Evolutionary conservation across 164 flowering plant genomes (phyloP), one percentile per base, ranked within the genome.

Genomic region (Chimonanthus salicifolius): DNA sequence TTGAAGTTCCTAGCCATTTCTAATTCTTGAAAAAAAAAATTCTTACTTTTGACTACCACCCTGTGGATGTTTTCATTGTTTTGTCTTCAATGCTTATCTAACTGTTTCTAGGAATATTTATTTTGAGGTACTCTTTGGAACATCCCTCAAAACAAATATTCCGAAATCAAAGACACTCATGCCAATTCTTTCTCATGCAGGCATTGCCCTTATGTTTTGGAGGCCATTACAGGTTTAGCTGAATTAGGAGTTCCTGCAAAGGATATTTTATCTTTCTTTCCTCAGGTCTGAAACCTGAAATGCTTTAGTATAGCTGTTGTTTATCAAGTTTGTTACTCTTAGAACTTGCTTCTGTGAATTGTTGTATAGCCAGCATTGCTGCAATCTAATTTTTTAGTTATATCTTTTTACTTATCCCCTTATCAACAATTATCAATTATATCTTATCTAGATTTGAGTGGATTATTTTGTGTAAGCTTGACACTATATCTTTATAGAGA

Each of bases 191-290:
- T 72, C 81, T 63, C 66, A 63, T 74, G 71, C 85, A 95, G 99
- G 88, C 85, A 87, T 69, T 91, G 96, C 77, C 96, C 98, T 66
- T 93, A 83, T 73, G 79, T 88, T 54, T 74, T 95, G 73, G 99
- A 95, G 84, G 98, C 99, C 65, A 85, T 95, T 68, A 81, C 69
- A 74, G 96, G 93, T 72, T 88, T 95, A 78, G 96, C 99, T 60
- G 98, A 95, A 72, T 74, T 95, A 58, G 98, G 98, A 65, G 90
- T 82, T 85, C 60, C 89, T 48, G 86, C 97, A 60, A 95, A 90
- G 85, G 98, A 95, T 74, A 95, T 95, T 62, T 74, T 87, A 74
- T 90, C 96, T 62, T 78, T 87, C 71, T 83, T 95, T 86, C 88
- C 98, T 74, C 98, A 91, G 98, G 99, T 95, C 43, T 80, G 44